Evolutionary conservation across 805 yeast species (phyloP).

Genomic region (Myxozyma monticola): DNA sequence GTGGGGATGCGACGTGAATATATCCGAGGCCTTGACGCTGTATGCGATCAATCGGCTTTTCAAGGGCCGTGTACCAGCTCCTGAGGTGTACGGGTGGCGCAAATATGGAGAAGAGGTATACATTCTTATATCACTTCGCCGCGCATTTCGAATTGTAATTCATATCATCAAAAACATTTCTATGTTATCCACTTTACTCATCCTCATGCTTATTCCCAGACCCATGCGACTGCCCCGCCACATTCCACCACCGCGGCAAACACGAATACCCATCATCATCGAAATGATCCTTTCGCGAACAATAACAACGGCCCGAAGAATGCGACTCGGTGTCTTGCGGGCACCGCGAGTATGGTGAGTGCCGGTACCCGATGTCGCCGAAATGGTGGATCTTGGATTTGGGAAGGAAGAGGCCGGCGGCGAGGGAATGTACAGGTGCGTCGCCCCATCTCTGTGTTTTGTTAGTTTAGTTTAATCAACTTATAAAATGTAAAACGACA

Average conservation of each 20-base stretch:
- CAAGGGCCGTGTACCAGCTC: no score
- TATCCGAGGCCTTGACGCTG: no score
- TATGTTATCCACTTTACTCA: background rate
- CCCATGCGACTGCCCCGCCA: slow-evolving; percentile 25
- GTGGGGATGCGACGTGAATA: no score
- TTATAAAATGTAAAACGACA: slow-evolving; percentile 28
- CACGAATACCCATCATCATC: slow-evolving; percentile 31
- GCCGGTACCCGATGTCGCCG: slow-evolving; percentile 66
- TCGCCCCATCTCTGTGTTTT: slow-evolving; percentile 88
- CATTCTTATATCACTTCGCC: no score
- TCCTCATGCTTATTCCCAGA: slow-evolving; percentile 19
- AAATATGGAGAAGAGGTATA: no score
- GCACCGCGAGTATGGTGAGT: slow-evolving; percentile 30
- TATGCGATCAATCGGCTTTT: no score
- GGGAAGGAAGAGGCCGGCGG: slow-evolving; percentile 60
- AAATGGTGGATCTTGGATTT: slow-evolving; percentile 65
- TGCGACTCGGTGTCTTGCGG: slow-evolving; percentile 30
- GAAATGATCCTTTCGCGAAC: slow-evolving; percentile 24
- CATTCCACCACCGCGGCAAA: slow-evolving; percentile 31
- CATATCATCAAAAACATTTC: background rate
- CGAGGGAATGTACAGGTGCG: slow-evolving; percentile 86
- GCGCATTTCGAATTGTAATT: no score
- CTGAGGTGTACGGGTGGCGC: no score
- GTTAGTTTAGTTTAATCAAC: slow-evolving; percentile 40
- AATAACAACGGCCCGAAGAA: slow-evolving; percentile 26